A percentile compares a stretch with the other conserved stretches of the same genome.
phyloP scores from a whole-genome alignment of 139 green algal species.

The Micractinium conductrix region DNA sequence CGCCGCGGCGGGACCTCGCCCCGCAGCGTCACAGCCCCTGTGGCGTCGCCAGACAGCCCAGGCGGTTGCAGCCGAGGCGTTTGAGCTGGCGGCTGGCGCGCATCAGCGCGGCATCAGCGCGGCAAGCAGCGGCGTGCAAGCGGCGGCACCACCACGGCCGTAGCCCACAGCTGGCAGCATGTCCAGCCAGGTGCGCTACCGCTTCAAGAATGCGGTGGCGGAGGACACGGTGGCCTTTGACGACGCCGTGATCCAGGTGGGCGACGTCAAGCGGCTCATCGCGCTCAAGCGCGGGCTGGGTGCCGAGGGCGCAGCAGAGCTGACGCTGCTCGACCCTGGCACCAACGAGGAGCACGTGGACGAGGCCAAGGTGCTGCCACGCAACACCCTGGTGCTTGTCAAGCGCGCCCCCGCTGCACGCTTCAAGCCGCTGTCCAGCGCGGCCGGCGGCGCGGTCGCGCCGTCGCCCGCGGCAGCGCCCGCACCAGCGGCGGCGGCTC shows the following conservation, averaged over 20 bases:
- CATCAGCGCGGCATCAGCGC: too few relatives aligned
- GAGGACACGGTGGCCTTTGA: conserved; percentile 77
- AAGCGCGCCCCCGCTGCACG: conserved; percentile 59
- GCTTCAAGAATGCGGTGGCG: conserved; percentile 69
- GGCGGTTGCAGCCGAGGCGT: too few relatives aligned
- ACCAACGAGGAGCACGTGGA: conserved; percentile 65
- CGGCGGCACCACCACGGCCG: background rate
- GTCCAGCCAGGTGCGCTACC: conserved; percentile 64
- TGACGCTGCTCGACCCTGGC: conserved; percentile 69
- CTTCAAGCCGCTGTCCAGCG: conserved; percentile 40
- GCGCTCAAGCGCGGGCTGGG: conserved; percentile 78
- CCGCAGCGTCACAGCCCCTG: too few relatives aligned
- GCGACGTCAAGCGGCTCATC: conserved; percentile 82
- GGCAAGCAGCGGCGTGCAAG: background rate
- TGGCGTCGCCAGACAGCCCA: too few relatives aligned
- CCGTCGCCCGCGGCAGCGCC: background rate
- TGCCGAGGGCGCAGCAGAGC: conserved; percentile 63
- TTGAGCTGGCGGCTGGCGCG: too few relatives aligned
- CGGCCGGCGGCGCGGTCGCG: conserved; percentile 5
- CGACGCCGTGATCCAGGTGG: conserved; percentile 75
- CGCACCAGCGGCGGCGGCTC: background rate
- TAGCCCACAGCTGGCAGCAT: background rate
- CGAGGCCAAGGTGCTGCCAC: conserved; percentile 69
- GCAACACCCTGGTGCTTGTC: conserved; percentile 71
- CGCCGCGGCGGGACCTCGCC: too few relatives aligned